Evolutionary conservation across 176 grass and related monocot species (phyloP).

Genomic region (Juncus effusus): DNA sequence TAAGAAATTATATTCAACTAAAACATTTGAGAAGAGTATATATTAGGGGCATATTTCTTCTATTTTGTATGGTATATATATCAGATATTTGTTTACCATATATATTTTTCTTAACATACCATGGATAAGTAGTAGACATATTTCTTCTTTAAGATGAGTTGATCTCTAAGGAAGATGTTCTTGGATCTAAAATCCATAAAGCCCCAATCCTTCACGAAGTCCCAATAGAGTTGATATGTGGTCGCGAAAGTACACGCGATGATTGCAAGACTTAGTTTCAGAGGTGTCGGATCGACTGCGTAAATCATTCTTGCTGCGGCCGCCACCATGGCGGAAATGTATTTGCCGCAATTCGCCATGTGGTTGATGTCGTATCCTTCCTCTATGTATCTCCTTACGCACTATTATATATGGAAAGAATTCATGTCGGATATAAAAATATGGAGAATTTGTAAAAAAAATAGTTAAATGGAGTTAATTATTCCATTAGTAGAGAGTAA

Average conservation of each 20-base stretch:
- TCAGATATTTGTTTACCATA: no score
- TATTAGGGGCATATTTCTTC: no score
- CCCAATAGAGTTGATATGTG: slow-evolving; percentile 91
- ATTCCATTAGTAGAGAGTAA: no score
- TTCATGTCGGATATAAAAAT: not conserved
- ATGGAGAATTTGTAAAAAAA: not conserved
- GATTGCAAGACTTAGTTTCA: slow-evolving; percentile 55
- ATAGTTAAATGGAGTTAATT: not conserved
- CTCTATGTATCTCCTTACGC: slow-evolving; percentile 85
- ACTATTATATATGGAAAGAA: slow-evolving; percentile 23
- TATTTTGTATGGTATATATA: no score
- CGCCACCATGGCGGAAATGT: slow-evolving; percentile 85
- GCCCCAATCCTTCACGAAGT: slow-evolving; percentile 94
- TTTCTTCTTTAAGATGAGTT: slow-evolving; percentile 83
- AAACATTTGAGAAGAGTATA: no score
- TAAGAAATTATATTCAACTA: no score
- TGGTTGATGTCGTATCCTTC: slow-evolving; percentile 76
- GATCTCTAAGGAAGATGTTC: slow-evolving; percentile 59
- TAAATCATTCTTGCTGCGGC: slow-evolving; percentile 72
- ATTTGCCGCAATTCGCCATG: slow-evolving; percentile 80
- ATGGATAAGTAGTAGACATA: slow-evolving; percentile 69
- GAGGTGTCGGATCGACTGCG: slow-evolving; percentile 42
- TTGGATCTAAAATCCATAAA: slow-evolving; percentile 49
- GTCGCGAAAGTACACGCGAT: slow-evolving; percentile 64
- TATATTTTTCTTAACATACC: slow-evolving; percentile 26